These are phyloP conservation scores for Sphaceloma murrayae DNA, from an alignment of 2,329 filamentous ascomycete species.

Conservation along the genomic window DNA sequence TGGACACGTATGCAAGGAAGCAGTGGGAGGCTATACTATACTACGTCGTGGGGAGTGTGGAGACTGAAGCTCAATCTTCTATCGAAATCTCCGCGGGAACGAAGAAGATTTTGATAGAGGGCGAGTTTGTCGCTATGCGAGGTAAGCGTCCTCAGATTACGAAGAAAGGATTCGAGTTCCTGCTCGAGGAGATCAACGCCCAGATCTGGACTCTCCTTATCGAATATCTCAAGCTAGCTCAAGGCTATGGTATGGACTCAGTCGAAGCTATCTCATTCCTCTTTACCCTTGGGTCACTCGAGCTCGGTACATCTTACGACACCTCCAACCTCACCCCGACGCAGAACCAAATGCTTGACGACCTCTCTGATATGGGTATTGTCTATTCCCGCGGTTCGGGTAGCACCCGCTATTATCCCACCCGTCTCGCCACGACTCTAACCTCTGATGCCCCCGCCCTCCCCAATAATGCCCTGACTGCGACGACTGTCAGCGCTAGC, in stretches of 20 bases:
- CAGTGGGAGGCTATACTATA: slow-evolving; percentile 97
- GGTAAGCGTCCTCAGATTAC: slow-evolving; percentile 61
- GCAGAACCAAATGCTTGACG: slow-evolving; percentile 79
- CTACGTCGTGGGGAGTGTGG: slow-evolving; percentile 78
- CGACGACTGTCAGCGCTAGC: slow-evolving; percentile 49
- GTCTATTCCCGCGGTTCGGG: slow-evolving; percentile 53
- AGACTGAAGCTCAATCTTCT: slow-evolving; percentile 41
- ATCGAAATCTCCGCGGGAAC: slow-evolving; percentile 56
- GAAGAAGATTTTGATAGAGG: slow-evolving; percentile 70
- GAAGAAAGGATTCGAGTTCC: slow-evolving; percentile 84
- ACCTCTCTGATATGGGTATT: slow-evolving; percentile 84
- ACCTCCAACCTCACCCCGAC: slow-evolving; percentile 72
- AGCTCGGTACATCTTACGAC: slow-evolving; percentile 84
- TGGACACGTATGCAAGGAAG: slow-evolving; percentile 75
- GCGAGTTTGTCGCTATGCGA: slow-evolving; percentile 60
- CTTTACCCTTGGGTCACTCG: slow-evolving; percentile 86
- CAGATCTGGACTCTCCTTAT: slow-evolving; percentile 95
- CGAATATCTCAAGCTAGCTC: slow-evolving; percentile 80
- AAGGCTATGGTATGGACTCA: slow-evolving; percentile 54
- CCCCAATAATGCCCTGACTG: slow-evolving; percentile 56
- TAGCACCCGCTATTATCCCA: slow-evolving; percentile 65
- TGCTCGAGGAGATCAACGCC: slow-evolving; percentile 89
- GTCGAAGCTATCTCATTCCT: slow-evolving; percentile 94
- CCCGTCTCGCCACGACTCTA: slow-evolving; percentile 84
- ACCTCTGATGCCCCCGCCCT: slow-evolving; percentile 67